These are phyloP conservation scores for Glycine soja DNA, from an alignment of 306 rosid species.

Conservation along the genomic window DNA sequence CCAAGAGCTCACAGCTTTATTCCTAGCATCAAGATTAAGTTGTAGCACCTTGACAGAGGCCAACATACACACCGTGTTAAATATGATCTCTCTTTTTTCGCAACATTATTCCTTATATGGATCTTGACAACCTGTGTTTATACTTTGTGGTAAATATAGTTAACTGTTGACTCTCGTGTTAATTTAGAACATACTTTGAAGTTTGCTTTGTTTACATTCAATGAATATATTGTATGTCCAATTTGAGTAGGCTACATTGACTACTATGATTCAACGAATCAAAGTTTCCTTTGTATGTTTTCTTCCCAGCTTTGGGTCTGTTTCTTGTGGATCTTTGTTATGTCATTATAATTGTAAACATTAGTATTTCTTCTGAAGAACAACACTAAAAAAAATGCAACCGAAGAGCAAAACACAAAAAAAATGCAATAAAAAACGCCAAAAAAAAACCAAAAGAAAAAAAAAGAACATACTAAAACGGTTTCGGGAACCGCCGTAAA, in stretches of 20 bases:
- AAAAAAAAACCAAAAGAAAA: too few species aligned
- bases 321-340: too few species aligned
- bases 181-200: not conserved
- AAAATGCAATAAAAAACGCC: too few species aligned
- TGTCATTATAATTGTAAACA: too few species aligned
- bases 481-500: too few species aligned
- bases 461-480: too few species aligned
- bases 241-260: not conserved
- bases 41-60: slow-evolving; percentile 53
- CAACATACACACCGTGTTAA: slow-evolving; percentile 60
- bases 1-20: slow-evolving; percentile 82
- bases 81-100: slow-evolving; percentile 56
- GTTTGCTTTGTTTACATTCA: not conserved
- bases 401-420: too few species aligned
- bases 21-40: slow-evolving; percentile 54
- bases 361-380: too few species aligned
- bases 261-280: not conserved
- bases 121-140: slow-evolving; percentile 64
- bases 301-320: too few species aligned
- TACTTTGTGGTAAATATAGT: slow-evolving; percentile 63
- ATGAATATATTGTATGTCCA: not conserved
- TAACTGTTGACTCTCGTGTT: not conserved
- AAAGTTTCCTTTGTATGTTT: too few species aligned
- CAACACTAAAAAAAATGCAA: too few species aligned
- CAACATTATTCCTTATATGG: slow-evolving; percentile 68